These are phyloP conservation scores for Sporothrix globosa DNA, from an alignment of 2,329 filamentous ascomycete species.

Conservation along the genomic window DNA sequence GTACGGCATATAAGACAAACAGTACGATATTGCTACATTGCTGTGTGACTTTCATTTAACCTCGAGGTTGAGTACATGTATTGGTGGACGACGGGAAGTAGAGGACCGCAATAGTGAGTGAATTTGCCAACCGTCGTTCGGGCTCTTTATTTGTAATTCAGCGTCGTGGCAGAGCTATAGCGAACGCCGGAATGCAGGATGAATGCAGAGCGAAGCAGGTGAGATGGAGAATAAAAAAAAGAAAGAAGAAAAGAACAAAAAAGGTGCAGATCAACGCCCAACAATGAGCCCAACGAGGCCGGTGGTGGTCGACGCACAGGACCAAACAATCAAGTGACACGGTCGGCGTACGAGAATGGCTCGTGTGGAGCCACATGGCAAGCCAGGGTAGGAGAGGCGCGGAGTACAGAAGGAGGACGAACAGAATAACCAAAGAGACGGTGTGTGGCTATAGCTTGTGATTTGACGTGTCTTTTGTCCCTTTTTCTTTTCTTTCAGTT, in stretches of 20 bases:
- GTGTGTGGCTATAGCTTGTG: constrained; percentile 21
- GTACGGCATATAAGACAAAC: not conserved
- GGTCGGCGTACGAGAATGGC: constrained; percentile 13
- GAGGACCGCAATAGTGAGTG: not conserved
- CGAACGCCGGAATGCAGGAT: not conserved
- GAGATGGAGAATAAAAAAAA: not conserved
- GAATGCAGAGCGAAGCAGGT: not conserved
- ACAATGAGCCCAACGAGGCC: not conserved
- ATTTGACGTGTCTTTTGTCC: constrained; percentile 8
- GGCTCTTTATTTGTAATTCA: not conserved
- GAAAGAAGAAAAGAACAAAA: not conserved
- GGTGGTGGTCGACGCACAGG: constrained; percentile 11
- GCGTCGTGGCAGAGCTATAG: not conserved
- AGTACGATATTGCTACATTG: not conserved
- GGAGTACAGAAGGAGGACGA: not conserved
- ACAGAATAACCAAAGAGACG: constrained; percentile 23
- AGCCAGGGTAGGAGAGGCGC: not conserved
- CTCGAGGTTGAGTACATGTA: constrained; percentile 9
- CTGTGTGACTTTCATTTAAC: constrained; percentile 9
- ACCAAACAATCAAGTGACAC: constrained; percentile 31
- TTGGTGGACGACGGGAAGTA: not conserved
- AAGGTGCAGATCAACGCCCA: constrained; percentile 5
- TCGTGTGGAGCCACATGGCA: constrained; percentile 33
- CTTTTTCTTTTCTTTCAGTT: not conserved
- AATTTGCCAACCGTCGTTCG: not conserved